A percentile compares a stretch with the other conserved stretches of the same genome.
Conservation (phyloP, 75 land plant species). For the Selaginella tamariscina region DNA sequence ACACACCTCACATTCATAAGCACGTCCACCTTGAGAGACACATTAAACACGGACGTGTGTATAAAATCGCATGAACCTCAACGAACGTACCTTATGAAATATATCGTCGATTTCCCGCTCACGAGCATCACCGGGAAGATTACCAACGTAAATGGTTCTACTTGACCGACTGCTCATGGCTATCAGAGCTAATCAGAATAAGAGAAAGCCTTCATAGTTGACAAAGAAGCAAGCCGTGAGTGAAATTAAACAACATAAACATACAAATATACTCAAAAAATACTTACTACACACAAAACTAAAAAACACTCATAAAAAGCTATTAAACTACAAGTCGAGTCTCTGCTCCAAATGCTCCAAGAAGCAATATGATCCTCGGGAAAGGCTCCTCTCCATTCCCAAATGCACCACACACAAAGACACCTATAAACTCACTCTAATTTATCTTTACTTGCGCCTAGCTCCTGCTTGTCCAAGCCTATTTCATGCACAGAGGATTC, state of each 20-base stretch:
- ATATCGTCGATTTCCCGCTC: constrained; percentile 69
- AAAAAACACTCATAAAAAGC: neutral
- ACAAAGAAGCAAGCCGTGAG: neutral
- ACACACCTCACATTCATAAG: no score
- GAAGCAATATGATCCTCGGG: neutral
- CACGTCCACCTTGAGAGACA: no score
- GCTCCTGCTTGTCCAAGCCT: no score
- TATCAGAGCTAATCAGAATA: neutral
- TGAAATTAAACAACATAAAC: neutral
- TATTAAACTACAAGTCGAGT: neutral
- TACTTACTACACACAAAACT: neutral
- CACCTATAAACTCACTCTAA: no score
- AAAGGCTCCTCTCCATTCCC: constrained; percentile 1
- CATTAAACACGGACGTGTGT: no score
- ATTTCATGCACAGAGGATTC: neutral
- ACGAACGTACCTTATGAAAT: constrained; percentile 48
- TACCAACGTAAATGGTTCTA: constrained; percentile 64
- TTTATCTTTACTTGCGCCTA: no score
- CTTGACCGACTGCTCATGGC: constrained; percentile 52
- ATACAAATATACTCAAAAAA: neutral
- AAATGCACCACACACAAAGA: no score
- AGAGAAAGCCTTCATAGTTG: neutral
- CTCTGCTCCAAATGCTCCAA: neutral
- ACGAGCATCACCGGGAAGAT: constrained; percentile 61
- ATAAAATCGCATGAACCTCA: neutral